Conservation (phyloP, 495 filamentous ascomycete genomes). For the Pyrenopolyporus hunteri region DNA sequence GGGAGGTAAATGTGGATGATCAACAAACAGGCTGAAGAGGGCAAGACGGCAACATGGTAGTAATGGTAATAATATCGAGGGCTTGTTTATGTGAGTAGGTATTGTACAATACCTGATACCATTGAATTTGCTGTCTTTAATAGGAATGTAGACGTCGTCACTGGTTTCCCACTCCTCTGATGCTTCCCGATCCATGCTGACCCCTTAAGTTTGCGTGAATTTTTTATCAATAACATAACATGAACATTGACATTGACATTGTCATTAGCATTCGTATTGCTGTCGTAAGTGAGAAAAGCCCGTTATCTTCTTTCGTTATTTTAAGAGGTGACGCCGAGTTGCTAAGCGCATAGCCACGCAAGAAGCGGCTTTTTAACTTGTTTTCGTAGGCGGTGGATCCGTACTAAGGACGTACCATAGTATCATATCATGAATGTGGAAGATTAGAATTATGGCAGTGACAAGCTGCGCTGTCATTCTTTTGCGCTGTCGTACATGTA, state of each 20-base stretch:
- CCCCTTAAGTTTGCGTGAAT: too few species aligned
- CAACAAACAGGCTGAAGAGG: not conserved
- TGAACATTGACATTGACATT: too few species aligned
- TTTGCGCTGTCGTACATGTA: not conserved
- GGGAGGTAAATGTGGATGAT: not conserved
- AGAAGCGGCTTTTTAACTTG: constrained; percentile 18
- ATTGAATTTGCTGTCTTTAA: too few species aligned
- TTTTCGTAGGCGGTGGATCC: constrained; percentile 3
- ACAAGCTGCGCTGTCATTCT: not conserved
- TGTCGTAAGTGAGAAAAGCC: not conserved
- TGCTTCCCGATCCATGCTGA: too few species aligned
- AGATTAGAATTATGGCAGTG: too few species aligned
- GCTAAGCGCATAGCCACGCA: constrained; percentile 15
- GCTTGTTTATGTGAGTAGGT: too few species aligned
- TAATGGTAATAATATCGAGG: too few species aligned
- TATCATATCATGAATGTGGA: not conserved
- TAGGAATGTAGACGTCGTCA: too few species aligned
- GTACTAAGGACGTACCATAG: not conserved
- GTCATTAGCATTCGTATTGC: not conserved
- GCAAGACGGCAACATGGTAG: too few species aligned
- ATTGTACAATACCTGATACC: too few species aligned
- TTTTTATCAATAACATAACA: too few species aligned
- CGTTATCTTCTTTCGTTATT: constrained; percentile 1
- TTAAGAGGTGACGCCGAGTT: constrained; percentile 7
- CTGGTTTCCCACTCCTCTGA: too few species aligned